Conservation (phyloP, 352 stramenopile species). For the Phytophthora pini region DNA sequence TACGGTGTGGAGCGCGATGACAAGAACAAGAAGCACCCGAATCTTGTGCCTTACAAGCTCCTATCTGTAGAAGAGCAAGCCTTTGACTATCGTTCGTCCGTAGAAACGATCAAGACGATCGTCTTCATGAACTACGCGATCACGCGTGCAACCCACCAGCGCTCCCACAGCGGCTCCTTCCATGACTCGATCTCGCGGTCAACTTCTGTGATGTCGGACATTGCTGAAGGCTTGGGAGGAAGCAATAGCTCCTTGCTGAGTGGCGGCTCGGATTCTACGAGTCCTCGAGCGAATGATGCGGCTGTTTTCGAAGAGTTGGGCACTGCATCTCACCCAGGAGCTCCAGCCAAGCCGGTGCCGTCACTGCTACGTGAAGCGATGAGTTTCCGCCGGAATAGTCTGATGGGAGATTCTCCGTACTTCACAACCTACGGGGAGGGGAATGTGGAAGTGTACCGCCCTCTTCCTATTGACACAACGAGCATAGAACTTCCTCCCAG, state of each 20-base stretch:
- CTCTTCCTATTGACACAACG: conserved; percentile 80
- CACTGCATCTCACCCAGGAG: conserved; percentile 31
- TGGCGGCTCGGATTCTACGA: conserved; percentile 30
- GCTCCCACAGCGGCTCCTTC: conserved; percentile 58
- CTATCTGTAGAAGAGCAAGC: conserved; percentile 83
- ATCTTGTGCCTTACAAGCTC: conserved; percentile 84
- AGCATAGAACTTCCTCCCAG: conserved; percentile 68
- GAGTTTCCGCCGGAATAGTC: conserved; percentile 78
- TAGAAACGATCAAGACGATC: conserved; percentile 90
- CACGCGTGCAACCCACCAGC: conserved; percentile 50
- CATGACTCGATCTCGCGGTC: conserved; percentile 72
- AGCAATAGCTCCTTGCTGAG: conserved; percentile 45
- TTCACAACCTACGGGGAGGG: conserved; percentile 73
- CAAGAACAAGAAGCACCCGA: conserved; percentile 76
- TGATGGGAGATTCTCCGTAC: conserved; percentile 84
- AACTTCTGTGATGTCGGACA: conserved; percentile 69
- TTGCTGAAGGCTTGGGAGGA: conserved; percentile 32
- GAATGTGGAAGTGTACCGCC: conserved; percentile 69
- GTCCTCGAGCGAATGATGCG: conserved; percentile 33
- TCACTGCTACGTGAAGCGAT: conserved; percentile 73
- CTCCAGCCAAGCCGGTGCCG: conserved; percentile 54
- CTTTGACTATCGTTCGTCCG: conserved; percentile 87
- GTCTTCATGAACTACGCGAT: conserved; percentile 91
- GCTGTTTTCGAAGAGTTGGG: conserved; percentile 40
- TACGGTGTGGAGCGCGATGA: conserved; percentile 80